Evolutionary conservation across 495 filamentous ascomycete species (phyloP).

Genomic region (Cairneyella variabilis): DNA sequence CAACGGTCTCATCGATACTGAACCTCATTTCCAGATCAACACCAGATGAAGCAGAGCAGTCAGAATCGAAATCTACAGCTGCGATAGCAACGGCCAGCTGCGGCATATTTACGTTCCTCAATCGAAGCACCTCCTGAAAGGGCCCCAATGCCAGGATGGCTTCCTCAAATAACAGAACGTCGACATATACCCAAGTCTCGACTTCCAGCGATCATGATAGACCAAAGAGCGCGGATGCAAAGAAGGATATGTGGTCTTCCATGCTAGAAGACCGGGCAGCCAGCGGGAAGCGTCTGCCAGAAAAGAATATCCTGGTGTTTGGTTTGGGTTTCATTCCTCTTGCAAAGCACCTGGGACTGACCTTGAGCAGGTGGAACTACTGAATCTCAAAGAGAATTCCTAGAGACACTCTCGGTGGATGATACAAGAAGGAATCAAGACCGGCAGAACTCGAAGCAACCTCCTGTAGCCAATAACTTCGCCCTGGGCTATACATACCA

Average conservation of each 20-base stretch:
- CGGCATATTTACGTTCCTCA: background rate
- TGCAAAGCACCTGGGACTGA: background rate
- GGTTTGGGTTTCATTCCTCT: slow-evolving; percentile 57
- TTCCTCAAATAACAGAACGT: slow-evolving; percentile 54
- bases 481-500: slow-evolving; percentile 94
- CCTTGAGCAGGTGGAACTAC: slow-evolving; percentile 68
- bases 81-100: background rate
- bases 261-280: slow-evolving; percentile 90
- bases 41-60: slow-evolving; percentile 5
- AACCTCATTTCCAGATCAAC: background rate
- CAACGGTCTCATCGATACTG: background rate
- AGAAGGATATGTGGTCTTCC: slow-evolving; percentile 91
- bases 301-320: slow-evolving; percentile 86
- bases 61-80: background rate
- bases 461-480: slow-evolving; percentile 88
- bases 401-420: slow-evolving; percentile 74
- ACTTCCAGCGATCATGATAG: slow-evolving; percentile 42
- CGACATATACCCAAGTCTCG: slow-evolving; percentile 42
- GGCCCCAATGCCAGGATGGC: slow-evolving; percentile 33
- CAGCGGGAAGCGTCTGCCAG: slow-evolving; percentile 83
- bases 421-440: slow-evolving; percentile 49
- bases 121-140: slow-evolving; percentile 2
- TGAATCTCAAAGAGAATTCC: slow-evolving; percentile 84
- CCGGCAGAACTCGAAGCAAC: slow-evolving; percentile 57
- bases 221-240: slow-evolving; percentile 61